Conservation (phyloP, 371 early-diverging fungal species). For the Mortierella sp. region DNA sequence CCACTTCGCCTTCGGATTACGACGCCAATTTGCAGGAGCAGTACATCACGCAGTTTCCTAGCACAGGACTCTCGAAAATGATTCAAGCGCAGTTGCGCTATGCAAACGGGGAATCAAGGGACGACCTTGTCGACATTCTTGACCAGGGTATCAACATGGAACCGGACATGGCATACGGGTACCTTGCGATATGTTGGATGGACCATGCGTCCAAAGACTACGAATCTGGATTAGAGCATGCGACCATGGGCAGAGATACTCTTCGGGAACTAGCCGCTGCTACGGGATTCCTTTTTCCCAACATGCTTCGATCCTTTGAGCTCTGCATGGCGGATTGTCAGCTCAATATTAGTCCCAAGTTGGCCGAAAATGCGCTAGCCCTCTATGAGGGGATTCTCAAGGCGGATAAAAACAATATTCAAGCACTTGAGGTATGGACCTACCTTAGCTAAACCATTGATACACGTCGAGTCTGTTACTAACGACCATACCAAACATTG, state of each 20-base stretch:
- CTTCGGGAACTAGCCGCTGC: constrained; percentile 50
- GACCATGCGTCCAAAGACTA: constrained; percentile 65
- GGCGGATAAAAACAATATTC: constrained; percentile 56
- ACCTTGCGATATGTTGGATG: constrained; percentile 65
- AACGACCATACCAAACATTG: no score
- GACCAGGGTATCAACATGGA: constrained; percentile 63
- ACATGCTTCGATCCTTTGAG: constrained; percentile 65
- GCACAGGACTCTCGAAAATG: constrained; percentile 62
- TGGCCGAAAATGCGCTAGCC: constrained; percentile 60
- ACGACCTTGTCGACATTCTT: constrained; percentile 59
- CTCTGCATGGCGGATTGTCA: constrained; percentile 74
- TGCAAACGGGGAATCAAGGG: constrained; percentile 53
- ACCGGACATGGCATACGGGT: constrained; percentile 61
- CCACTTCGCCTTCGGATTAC: constrained; percentile 62
- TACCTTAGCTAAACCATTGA: no score
- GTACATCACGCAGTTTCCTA: constrained; percentile 59
- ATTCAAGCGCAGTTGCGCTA: constrained; percentile 60
- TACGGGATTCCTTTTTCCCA: constrained; percentile 54
- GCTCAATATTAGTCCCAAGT: constrained; percentile 62
- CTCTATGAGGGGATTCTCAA: constrained; percentile 66
- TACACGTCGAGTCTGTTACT: no score
- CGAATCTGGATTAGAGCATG: constrained; percentile 70
- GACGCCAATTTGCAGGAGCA: constrained; percentile 57
- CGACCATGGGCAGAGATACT: constrained; percentile 62
- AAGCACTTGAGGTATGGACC: constrained; percentile 58